phyloP scores from a whole-genome alignment of 1,284 basidiomycete species.

The Pseudozyma thailandica region DNA sequence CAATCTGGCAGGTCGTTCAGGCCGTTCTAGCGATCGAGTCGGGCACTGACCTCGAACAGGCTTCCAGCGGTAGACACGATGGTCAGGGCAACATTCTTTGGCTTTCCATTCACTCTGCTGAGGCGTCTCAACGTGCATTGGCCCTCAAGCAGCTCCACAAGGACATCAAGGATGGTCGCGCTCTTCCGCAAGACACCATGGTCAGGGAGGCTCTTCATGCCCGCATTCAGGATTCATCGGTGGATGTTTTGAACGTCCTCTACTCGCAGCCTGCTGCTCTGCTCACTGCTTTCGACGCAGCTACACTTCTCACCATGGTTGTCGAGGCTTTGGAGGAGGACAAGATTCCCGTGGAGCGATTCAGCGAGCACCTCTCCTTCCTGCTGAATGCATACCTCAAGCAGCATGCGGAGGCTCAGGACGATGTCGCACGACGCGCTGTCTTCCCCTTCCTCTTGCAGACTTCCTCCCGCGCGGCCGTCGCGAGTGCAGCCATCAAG shows the following conservation, averaged over 20 bases:
- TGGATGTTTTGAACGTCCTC: conserved; percentile 46
- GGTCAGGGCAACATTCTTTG: conserved; percentile 46
- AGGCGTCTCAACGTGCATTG: conserved; percentile 45
- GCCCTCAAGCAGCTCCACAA: conserved; percentile 51
- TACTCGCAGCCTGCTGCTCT: conserved; percentile 37
- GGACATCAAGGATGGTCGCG: conserved; percentile 30
- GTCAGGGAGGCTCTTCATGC: conserved; percentile 56
- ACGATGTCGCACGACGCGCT: conserved; percentile 26
- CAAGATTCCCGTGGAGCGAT: conserved; percentile 19
- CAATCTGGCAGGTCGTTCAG: conserved; percentile 50
- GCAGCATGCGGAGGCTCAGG: conserved; percentile 8
- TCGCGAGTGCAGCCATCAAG: conserved; percentile 12
- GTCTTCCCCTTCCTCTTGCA: conserved; percentile 42
- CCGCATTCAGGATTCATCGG: conserved; percentile 45
- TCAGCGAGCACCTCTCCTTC: conserved; percentile 42
- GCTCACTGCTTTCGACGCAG: conserved; percentile 40
- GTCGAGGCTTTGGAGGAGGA: conserved; percentile 29
- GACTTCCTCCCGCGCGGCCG: conserved; percentile 8
- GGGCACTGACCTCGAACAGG: conserved; percentile 30
- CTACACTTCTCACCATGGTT: conserved; percentile 33
- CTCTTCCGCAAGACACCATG: conserved; percentile 47
- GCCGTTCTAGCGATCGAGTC: conserved; percentile 52
- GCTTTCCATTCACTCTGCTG: conserved; percentile 60
- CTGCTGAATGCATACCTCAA: conserved; percentile 24
- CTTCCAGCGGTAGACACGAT: conserved; percentile 17